Conservation (phyloP, 352 stramenopile species). For the Phytophthora pseudosyringae region DNA sequence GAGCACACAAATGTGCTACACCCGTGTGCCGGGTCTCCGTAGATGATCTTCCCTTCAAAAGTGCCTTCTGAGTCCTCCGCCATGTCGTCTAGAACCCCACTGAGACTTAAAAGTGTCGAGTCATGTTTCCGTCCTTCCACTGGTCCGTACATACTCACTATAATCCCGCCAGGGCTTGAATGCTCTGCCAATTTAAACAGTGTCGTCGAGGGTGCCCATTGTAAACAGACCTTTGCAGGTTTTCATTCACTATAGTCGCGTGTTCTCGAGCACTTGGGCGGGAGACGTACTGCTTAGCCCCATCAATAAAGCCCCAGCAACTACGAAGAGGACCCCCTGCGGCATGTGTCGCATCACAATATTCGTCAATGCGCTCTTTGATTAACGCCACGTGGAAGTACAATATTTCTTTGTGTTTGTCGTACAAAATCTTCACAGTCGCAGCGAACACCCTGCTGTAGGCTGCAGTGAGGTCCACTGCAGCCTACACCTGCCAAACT, state of each 20-base stretch:
- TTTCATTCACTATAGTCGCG: neutral
- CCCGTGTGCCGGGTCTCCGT: neutral
- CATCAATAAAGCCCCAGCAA: slow-evolving; percentile 8
- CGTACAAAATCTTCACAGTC: neutral
- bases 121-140: neutral
- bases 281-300: neutral
- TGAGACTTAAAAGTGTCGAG: neutral
- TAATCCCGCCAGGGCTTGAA: neutral
- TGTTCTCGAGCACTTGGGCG: neutral
- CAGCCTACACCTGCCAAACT: slow-evolving; percentile 8
- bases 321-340: neutral
- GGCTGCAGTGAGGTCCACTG: too few species aligned
- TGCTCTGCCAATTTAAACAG: slow-evolving; percentile 4
- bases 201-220: neutral
- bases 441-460: neutral
- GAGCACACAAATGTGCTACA: too few species aligned
- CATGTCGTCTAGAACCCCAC: neutral
- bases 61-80: neutral
- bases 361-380: neutral
- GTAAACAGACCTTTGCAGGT: neutral
- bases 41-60: neutral
- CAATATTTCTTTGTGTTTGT: neutral
- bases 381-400: neutral
- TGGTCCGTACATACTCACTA: neutral
- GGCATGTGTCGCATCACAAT: neutral